These are phyloP conservation scores for Hypholoma sublateritium DNA, from an alignment of 768 basidiomycete species.

Conservation along the genomic window DNA sequence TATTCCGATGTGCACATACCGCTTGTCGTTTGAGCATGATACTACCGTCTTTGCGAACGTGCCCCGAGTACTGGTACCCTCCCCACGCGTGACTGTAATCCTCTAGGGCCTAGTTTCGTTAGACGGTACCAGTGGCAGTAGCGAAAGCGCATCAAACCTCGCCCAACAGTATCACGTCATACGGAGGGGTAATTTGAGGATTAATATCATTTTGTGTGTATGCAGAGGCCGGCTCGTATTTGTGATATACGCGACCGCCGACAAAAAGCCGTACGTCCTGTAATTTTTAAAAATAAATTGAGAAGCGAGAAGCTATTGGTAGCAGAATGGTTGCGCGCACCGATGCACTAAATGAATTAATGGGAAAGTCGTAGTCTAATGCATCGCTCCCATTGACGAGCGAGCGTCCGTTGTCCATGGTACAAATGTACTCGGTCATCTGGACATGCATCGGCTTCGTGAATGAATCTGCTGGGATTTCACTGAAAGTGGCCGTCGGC, in stretches of 20 bases:
- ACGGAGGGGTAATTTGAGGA: not conserved
- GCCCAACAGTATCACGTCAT: constrained; percentile 31
- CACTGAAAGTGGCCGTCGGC: not conserved
- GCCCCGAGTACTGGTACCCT: constrained; percentile 58
- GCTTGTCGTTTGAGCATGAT: constrained; percentile 63
- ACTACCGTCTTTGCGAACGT: constrained; percentile 56
- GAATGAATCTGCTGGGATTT: constrained; percentile 1
- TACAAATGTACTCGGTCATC: constrained; percentile 22
- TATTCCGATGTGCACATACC: constrained; percentile 34
- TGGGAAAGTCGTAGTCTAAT: not conserved
- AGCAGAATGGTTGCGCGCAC: constrained; percentile 5
- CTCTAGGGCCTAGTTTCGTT: constrained; percentile 43
- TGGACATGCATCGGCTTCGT: constrained; percentile 23
- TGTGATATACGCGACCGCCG: constrained; percentile 18
- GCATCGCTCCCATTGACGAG: not conserved
- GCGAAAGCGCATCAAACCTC: constrained; percentile 33
- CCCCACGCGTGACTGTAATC: constrained; percentile 67
- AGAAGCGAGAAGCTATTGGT: not conserved
- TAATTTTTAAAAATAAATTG: too few relatives aligned
- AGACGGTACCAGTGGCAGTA: constrained; percentile 8
- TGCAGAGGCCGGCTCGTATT: not conserved
- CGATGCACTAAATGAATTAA: constrained; percentile 9
- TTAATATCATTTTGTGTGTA: not conserved
- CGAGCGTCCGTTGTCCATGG: not conserved
- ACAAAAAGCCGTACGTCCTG: constrained; percentile 9